A percentile compares a stretch with the other conserved stretches of the same genome.
Evolutionary conservation across 148 eudicot species (phyloP).

Genomic region (Chenopodium berlandieri): DNA sequence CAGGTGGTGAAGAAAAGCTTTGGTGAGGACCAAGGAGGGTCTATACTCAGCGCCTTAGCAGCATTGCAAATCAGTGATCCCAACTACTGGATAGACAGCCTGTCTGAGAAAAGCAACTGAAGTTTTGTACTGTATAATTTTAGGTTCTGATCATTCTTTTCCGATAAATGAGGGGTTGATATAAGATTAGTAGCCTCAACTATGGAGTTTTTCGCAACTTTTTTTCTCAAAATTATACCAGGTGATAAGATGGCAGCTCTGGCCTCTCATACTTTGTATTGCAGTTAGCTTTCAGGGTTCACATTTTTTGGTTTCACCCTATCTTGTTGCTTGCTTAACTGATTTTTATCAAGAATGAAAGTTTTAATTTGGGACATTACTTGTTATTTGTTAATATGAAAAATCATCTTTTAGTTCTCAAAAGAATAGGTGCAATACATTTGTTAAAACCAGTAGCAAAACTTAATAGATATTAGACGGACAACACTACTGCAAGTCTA

Average conservation of each 20-base stretch:
- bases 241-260: not conserved
- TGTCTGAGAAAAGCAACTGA: not conserved
- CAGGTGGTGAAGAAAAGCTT: not conserved
- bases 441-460: not conserved
- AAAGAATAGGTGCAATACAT: not conserved
- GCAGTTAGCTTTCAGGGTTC: not conserved
- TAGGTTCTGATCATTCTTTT: not conserved
- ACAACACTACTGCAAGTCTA: too few relatives aligned
- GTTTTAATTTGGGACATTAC: not conserved
- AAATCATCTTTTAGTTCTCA: not conserved
- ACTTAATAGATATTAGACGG: not conserved
- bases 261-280: not conserved
- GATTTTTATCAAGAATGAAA: not conserved
- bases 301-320: not conserved
- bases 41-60: not conserved
- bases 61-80: not conserved
- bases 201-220: not conserved
- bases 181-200: not conserved
- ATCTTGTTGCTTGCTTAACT: not conserved
- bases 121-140: not conserved
- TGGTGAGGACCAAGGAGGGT: not conserved
- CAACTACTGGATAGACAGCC: not conserved
- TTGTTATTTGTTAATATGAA: not conserved
- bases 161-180: not conserved
- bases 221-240: slow-evolving; percentile 1